phyloP scores from a whole-genome alignment of 2,329 filamentous ascomycete genomes.

The Fusarium lateritium region DNA sequence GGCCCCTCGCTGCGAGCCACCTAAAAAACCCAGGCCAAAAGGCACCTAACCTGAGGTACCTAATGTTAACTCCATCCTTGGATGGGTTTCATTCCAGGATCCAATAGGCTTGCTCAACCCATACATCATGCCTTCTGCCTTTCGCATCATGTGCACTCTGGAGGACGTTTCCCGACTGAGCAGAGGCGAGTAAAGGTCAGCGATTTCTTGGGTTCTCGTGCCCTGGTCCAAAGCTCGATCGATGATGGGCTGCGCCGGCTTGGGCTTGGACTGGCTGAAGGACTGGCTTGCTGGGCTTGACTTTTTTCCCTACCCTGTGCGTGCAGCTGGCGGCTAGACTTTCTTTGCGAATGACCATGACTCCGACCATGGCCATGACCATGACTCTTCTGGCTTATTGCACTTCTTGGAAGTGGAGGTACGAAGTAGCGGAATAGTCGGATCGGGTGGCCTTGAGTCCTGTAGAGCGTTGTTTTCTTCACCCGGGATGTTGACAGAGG shows the following conservation, averaged over 20 bases:
- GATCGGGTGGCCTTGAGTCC: constrained; percentile 24
- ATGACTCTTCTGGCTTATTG: constrained; percentile 26
- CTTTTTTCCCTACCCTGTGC: constrained; percentile 22
- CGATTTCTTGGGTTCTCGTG: constrained; percentile 7
- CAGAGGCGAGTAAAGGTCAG: constrained; percentile 13
- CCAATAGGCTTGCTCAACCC: constrained; percentile 13
- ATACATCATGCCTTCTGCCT: constrained; percentile 23
- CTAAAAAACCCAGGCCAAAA: constrained; percentile 15
- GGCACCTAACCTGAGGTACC: constrained; percentile 14
- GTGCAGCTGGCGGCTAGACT: constrained; percentile 35
- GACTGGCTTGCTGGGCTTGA: constrained; percentile 20
- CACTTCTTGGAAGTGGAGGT: constrained; percentile 29
- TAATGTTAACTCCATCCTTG: constrained; percentile 20
- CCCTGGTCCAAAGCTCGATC: constrained; percentile 24
- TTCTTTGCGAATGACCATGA: constrained; percentile 39
- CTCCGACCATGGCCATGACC: constrained; percentile 10
- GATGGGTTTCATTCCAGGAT: neutral
- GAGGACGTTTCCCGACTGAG: constrained; percentile 3
- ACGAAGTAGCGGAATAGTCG: constrained; percentile 14
- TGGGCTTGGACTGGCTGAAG: constrained; percentile 36
- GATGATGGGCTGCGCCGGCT: constrained; percentile 33
- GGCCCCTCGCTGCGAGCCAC: constrained; percentile 7
- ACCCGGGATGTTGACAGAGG: constrained; percentile 4
- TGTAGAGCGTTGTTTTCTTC: constrained; percentile 15
- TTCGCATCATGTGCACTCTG: constrained; percentile 30